Conservation (phyloP, 1,284 basidiomycete species). For the Xerocomus nothofagi region DNA sequence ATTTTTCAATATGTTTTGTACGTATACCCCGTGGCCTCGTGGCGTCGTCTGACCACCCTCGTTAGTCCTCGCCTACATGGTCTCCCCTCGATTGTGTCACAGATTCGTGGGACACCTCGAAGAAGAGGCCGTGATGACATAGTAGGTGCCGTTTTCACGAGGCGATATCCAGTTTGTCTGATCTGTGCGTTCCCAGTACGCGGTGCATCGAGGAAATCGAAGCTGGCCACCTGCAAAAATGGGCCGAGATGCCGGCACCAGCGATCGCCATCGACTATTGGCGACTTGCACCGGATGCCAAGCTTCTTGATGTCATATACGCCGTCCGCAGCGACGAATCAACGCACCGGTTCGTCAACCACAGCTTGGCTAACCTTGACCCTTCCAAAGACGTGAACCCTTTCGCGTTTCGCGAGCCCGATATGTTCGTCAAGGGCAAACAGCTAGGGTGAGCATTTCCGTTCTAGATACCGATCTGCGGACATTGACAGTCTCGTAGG, state of each 20-base stretch:
- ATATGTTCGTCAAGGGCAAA: slow-evolving; percentile 78
- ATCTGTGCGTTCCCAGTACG: slow-evolving; percentile 49
- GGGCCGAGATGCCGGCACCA: slow-evolving; percentile 74
- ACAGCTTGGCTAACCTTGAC: slow-evolving; percentile 86
- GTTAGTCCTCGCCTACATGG: slow-evolving; percentile 75
- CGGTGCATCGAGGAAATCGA: slow-evolving; percentile 83
- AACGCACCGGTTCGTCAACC: slow-evolving; percentile 91
- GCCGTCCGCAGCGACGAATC: slow-evolving; percentile 93
- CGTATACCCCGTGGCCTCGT: slow-evolving; percentile 32
- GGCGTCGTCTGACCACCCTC: slow-evolving; percentile 17
- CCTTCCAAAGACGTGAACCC: slow-evolving; percentile 82
- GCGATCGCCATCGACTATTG: slow-evolving; percentile 94
- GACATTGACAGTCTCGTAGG: slow-evolving; percentile 39
- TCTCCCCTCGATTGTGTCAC: slow-evolving; percentile 84
- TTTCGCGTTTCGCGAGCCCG: slow-evolving; percentile 87
- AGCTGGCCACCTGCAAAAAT: slow-evolving; percentile 84
- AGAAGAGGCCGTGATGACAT: slow-evolving; percentile 92
- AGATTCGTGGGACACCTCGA: slow-evolving; percentile 95
- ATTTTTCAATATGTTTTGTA: slow-evolving; percentile 91
- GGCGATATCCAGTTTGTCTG: slow-evolving; percentile 24
- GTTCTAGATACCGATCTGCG: slow-evolving; percentile 1
- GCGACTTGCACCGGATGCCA: slow-evolving; percentile 75
- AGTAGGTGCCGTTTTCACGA: slow-evolving; percentile 48
- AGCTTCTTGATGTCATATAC: slow-evolving; percentile 84
- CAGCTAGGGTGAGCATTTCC: slow-evolving; percentile 61